Percentiles rank a stretch among this genome's conserved stretches.
Evolutionary conservation across 2,329 filamentous ascomycete species (phyloP).

Genomic region (Whalleya microplaca): DNA sequence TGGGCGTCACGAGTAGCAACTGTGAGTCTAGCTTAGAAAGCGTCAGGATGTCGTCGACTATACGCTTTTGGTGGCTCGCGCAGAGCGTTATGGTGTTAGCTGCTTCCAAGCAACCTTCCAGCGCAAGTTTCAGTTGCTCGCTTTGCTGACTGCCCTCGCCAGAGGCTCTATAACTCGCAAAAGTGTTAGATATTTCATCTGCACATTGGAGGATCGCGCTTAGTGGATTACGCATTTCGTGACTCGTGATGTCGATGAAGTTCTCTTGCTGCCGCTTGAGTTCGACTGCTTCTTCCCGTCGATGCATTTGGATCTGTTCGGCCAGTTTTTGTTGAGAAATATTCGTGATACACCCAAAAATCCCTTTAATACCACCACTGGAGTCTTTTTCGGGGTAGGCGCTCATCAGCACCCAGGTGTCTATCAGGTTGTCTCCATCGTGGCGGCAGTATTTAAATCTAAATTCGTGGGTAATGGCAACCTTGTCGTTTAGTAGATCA

Average conservation of each 20-base stretch:
- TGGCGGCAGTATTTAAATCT: slow-evolving; percentile 72
- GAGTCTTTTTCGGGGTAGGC: slow-evolving; percentile 73
- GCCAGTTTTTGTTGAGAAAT: slow-evolving; percentile 87
- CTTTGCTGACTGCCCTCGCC: slow-evolving; percentile 47
- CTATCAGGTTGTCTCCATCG: slow-evolving; percentile 61
- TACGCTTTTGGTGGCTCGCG: slow-evolving; percentile 76
- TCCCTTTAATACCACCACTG: slow-evolving; percentile 68
- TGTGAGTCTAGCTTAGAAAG: slow-evolving; percentile 73
- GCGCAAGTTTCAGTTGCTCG: slow-evolving; percentile 43
- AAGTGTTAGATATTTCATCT: slow-evolving; percentile 66
- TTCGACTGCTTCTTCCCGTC: slow-evolving; percentile 80
- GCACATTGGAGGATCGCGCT: slow-evolving; percentile 76
- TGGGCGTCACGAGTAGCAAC: slow-evolving; percentile 70
- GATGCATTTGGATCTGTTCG: slow-evolving; percentile 76
- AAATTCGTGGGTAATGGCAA: slow-evolving; percentile 72
- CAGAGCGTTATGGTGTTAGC: slow-evolving; percentile 83
- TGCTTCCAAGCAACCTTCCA: slow-evolving; percentile 68
- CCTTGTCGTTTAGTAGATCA: slow-evolving; percentile 62
- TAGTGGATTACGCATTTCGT: slow-evolving; percentile 78
- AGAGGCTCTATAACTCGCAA: slow-evolving; percentile 47
- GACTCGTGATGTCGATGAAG: slow-evolving; percentile 74
- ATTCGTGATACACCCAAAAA: slow-evolving; percentile 82
- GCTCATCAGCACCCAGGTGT: slow-evolving; percentile 79
- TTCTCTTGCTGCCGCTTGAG: slow-evolving; percentile 74
- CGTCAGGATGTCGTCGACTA: slow-evolving; percentile 69